These are phyloP conservation scores for Chlamydomonas reinhardtii DNA, from an alignment of 163 green algal genomes.

Conservation along the genomic window DNA sequence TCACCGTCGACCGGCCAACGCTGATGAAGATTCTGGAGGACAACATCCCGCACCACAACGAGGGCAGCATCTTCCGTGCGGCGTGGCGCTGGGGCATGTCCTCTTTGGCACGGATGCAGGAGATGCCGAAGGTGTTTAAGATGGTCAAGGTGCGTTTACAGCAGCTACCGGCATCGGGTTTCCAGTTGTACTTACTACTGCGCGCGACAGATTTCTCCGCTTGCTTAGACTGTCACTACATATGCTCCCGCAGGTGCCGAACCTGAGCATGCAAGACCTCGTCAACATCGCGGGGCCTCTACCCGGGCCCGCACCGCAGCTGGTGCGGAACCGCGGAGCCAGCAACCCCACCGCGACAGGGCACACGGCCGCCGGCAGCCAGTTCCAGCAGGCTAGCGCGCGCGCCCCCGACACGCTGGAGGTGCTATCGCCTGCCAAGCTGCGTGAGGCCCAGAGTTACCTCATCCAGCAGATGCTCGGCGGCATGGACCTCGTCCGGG, in stretches of 20 bases:
- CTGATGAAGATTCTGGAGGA: slow-evolving; percentile 11
- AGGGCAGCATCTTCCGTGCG: slow-evolving; percentile 11
- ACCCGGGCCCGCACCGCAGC: neutral
- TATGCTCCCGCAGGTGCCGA: neutral
- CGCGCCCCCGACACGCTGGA: neutral
- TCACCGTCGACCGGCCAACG: neutral
- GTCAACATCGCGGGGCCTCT: neutral
- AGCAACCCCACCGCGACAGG: too few relatives aligned
- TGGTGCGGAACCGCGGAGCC: too few relatives aligned
- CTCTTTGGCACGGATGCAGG: neutral
- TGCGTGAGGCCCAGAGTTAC: neutral
- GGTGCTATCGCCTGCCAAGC: neutral
- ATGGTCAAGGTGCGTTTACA: neutral
- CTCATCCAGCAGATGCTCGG: neutral
- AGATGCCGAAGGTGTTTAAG: slow-evolving; percentile 21
- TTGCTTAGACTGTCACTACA: too few relatives aligned
- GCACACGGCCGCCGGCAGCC: too few relatives aligned
- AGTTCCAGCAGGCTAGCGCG: neutral
- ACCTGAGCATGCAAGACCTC: neutral
- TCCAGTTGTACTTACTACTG: too few relatives aligned
- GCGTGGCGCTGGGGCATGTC: slow-evolving; percentile 34
- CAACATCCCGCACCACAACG: neutral
- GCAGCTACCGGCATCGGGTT: neutral
- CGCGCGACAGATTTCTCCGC: too few relatives aligned
- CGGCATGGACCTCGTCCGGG: neutral